Percentiles rank a stretch among this genome's conserved stretches.
phyloP scores from a whole-genome alignment of 2,329 filamentous ascomycete species.

The Tolypocladium album region DNA sequence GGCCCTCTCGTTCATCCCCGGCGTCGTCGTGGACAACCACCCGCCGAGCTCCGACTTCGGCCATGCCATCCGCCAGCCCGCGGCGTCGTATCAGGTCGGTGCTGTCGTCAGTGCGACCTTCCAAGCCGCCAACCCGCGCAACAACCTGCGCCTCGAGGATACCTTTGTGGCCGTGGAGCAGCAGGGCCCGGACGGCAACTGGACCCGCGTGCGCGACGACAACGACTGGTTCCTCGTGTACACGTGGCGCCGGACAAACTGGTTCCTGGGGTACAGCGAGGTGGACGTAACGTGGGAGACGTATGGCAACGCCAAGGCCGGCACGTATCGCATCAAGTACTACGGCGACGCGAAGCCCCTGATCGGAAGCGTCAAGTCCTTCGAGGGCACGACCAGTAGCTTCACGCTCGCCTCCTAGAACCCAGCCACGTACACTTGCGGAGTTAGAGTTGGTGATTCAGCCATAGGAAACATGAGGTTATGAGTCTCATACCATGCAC shows the following conservation, averaged over 20 bases:
- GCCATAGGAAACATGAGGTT: not conserved
- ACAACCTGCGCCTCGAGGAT: slow-evolving; percentile 67
- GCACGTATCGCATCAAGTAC: slow-evolving; percentile 71
- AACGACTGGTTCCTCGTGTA: slow-evolving; percentile 77
- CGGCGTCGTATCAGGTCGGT: slow-evolving; percentile 46
- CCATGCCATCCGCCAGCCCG: slow-evolving; percentile 45
- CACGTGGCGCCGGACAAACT: slow-evolving; percentile 64
- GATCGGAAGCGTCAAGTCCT: slow-evolving; percentile 28
- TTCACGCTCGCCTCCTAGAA: slow-evolving; percentile 7
- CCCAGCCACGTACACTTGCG: not conserved
- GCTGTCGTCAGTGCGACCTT: slow-evolving; percentile 57
- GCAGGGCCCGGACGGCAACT: slow-evolving; percentile 33
- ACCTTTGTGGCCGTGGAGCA: slow-evolving; percentile 72
- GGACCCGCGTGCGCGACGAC: slow-evolving; percentile 62
- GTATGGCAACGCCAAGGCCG: slow-evolving; percentile 36
- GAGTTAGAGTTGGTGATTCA: not conserved
- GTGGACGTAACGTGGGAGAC: slow-evolving; percentile 71
- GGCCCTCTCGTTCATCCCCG: slow-evolving; percentile 72
- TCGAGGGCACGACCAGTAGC: slow-evolving; percentile 10
- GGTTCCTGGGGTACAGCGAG: slow-evolving; percentile 62
- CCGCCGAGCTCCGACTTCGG: slow-evolving; percentile 62
- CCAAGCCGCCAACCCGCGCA: slow-evolving; percentile 80
- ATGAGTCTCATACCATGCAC: not conserved
- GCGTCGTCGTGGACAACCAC: slow-evolving; percentile 63
- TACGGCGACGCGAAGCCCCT: slow-evolving; percentile 66